phyloP scores from a whole-genome alignment of 2,329 filamentous ascomycete species.

The Coniosporium tulheliwenetii region DNA sequence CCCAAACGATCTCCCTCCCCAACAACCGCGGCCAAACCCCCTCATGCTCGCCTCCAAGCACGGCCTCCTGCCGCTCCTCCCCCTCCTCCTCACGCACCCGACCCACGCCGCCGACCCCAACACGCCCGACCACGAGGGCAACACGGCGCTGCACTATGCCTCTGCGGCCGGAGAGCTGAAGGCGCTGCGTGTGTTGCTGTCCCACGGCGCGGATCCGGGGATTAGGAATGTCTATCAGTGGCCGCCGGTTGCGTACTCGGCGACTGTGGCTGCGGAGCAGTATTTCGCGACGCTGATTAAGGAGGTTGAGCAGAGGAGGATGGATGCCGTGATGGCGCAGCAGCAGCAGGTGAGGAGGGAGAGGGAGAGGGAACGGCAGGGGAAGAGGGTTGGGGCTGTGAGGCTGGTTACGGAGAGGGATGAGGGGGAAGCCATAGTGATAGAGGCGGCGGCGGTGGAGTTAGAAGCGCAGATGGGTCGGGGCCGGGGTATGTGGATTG shows the following conservation, averaged over 20 bases:
- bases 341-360: constrained; percentile 13
- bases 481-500: too few species aligned
- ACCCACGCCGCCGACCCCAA: not conserved
- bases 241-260: constrained; percentile 71
- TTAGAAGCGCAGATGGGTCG: constrained; percentile 4
- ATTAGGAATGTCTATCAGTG: constrained; percentile 62
- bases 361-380: constrained; percentile 1
- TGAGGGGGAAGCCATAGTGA: constrained; percentile 15
- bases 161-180: constrained; percentile 68
- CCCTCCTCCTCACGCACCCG: not conserved
- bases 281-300: constrained; percentile 65
- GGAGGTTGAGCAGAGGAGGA: constrained; percentile 50
- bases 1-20: not conserved
- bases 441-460: constrained; percentile 17
- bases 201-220: constrained; percentile 61
- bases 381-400: constrained; percentile 15
- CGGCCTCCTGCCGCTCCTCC: constrained; percentile 28
- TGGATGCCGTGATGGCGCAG: constrained; percentile 20
- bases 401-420: constrained; percentile 19
- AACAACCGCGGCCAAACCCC: constrained; percentile 5
- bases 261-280: constrained; percentile 68
- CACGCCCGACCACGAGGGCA: constrained; percentile 49
- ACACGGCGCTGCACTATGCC: constrained; percentile 77
- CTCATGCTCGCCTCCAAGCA: constrained; percentile 24
- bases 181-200: constrained; percentile 59